These are phyloP conservation scores for Uronychia setigera DNA, from an alignment of 73 alveolate genomes.

Conservation along the genomic window DNA sequence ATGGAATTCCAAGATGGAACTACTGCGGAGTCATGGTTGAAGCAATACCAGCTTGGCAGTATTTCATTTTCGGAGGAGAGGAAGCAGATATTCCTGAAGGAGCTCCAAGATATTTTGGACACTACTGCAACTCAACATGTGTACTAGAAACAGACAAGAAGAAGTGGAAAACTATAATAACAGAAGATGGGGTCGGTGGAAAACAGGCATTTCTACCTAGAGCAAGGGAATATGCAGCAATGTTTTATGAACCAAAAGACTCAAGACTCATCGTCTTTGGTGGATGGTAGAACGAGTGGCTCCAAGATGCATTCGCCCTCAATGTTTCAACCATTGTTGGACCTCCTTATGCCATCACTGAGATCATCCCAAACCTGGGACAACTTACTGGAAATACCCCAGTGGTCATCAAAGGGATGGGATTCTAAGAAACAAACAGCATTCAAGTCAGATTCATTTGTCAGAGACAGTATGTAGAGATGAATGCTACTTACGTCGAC, in stretches of 20 bases:
- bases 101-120: constrained; percentile 88
- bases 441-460: constrained; percentile 91
- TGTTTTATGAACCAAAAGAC: constrained; percentile 95
- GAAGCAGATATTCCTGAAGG: constrained; percentile 98
- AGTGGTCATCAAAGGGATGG: constrained; percentile 82
- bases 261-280: constrained; percentile 95
- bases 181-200: constrained; percentile 81
- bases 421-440: constrained; percentile 80
- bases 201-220: constrained; percentile 78
- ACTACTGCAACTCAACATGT: constrained; percentile 71
- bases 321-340: constrained; percentile 98
- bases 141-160: constrained; percentile 81
- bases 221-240: constrained; percentile 97
- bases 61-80: constrained; percentile 97
- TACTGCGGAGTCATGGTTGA: constrained; percentile 96
- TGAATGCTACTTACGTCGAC: constrained; percentile 85
- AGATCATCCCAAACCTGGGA: constrained; percentile 96
- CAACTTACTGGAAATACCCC: constrained; percentile 95
- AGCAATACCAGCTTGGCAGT: constrained; percentile 98
- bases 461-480: constrained; percentile 89
- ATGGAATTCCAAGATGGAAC: constrained; percentile 98
- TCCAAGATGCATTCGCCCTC: constrained; percentile 94
- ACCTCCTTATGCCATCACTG: constrained; percentile 98
- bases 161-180: constrained; percentile 72
- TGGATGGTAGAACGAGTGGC: constrained; percentile 99